Percentiles rank a stretch among this genome's conserved stretches.
These are phyloP conservation scores for Reticulomyxa filosa DNA, from an alignment of 78 protist genomes.

Conservation along the genomic window DNA sequence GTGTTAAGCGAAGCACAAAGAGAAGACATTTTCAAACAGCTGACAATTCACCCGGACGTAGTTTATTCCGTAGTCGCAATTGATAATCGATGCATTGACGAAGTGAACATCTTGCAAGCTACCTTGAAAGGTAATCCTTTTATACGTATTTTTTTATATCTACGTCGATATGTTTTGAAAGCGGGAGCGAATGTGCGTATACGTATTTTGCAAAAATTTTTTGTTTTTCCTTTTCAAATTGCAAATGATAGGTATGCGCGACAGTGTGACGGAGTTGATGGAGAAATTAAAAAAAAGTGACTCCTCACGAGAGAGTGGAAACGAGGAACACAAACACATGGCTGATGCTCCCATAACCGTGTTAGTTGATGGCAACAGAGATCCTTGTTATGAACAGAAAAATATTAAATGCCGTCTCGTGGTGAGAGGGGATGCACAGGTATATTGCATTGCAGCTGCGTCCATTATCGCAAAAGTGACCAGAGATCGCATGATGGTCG, in stretches of 20 bases:
- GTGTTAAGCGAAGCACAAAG: neutral
- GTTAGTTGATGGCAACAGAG: constrained; percentile 6
- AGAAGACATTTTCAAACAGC: neutral
- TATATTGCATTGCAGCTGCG: constrained; percentile 1
- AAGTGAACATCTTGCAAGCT: constrained; percentile 6
- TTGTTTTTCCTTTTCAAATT: no score
- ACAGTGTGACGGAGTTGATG: neutral
- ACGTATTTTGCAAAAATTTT: no score
- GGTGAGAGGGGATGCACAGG: constrained; percentile 3
- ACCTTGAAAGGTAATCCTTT: constrained; percentile 3
- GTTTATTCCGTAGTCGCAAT: neutral
- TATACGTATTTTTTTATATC: no score
- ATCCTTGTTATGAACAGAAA: neutral
- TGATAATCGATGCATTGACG: neutral
- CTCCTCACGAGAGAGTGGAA: no score
- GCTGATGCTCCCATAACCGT: no score
- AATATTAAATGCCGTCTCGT: neutral
- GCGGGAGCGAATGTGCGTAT: no score
- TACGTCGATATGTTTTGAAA: no score
- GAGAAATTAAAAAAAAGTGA: neutral
- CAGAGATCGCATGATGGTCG: constrained; percentile 5
- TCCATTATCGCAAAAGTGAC: constrained; percentile 10
- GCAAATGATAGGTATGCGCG: no score
- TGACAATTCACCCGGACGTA: neutral
- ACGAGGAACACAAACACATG: no score